Conservation (phyloP, 2,329 filamentous ascomycete species). For the Rugonectria rugulosa region DNA sequence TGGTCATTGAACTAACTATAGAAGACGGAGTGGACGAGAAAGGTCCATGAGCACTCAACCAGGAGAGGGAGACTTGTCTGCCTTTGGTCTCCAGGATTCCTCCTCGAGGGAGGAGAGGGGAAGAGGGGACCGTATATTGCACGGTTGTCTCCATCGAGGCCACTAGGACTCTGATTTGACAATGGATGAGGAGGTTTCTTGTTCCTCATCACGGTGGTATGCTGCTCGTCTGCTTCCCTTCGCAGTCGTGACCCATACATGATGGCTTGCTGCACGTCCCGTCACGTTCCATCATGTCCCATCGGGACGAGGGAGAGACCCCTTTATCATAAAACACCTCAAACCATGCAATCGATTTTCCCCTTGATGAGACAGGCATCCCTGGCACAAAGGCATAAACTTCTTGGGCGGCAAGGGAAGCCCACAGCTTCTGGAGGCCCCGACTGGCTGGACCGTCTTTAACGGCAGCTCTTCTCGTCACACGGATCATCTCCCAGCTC, state of each 20-base stretch:
- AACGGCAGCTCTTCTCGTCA: conserved; percentile 21
- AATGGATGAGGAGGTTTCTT: neutral
- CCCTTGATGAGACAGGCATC: conserved; percentile 28
- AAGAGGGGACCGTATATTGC: too few species aligned
- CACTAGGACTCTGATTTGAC: conserved; percentile 21
- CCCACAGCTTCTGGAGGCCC: conserved; percentile 24
- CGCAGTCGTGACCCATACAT: too few species aligned
- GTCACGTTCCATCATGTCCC: conserved; percentile 18
- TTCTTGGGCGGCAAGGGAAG: conserved; percentile 24
- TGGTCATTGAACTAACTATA: too few species aligned
- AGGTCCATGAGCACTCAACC: too few species aligned
- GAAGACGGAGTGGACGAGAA: too few species aligned
- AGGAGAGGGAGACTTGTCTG: too few species aligned
- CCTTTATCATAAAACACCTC: conserved; percentile 35
- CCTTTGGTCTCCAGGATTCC: conserved; percentile 6
- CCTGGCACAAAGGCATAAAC: conserved; percentile 28
- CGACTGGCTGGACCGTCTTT: conserved; percentile 23
- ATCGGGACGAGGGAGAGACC: conserved; percentile 29
- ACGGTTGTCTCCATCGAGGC: conserved; percentile 13
- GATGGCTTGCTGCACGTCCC: conserved; percentile 1
- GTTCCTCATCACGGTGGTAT: conserved; percentile 6
- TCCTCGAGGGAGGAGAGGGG: conserved; percentile 5
- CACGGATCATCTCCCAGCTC: conserved; percentile 13
- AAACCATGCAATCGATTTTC: conserved; percentile 27
- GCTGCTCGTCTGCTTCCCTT: conserved; percentile 8